Conservation (phyloP, 768 basidiomycete species). For the Pilatotrama ljubarskyi region DNA sequence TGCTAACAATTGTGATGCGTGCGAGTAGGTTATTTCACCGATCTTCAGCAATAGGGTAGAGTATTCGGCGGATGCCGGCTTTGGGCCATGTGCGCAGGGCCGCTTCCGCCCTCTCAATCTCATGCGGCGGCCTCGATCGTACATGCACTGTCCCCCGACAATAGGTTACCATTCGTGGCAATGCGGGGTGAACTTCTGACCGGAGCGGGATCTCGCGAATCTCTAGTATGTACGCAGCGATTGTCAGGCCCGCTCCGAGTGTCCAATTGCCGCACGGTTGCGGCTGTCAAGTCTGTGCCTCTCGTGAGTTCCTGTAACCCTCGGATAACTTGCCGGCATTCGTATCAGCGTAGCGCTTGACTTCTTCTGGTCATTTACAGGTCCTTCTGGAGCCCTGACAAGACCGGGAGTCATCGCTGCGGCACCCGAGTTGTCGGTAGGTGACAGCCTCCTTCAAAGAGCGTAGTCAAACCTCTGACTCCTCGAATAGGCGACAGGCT, state of each 20-base stretch:
- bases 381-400: neutral
- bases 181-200: neutral
- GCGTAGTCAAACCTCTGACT: neutral
- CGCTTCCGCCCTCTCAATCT: slow-evolving; percentile 3
- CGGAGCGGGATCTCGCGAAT: slow-evolving; percentile 3
- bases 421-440: slow-evolving; percentile 9
- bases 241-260: neutral
- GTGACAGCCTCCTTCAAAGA: slow-evolving; percentile 1
- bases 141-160: neutral
- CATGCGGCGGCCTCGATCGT: slow-evolving; percentile 1
- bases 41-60: neutral
- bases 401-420: neutral
- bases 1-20: neutral
- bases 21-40: neutral
- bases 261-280: neutral
- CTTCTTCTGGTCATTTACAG: neutral
- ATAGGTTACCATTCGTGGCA: neutral
- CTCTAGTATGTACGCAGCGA: slow-evolving; percentile 5
- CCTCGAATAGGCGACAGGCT: neutral
- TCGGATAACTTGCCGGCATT: neutral
- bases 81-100: neutral
- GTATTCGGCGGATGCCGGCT: slow-evolving; percentile 12
- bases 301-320: neutral
- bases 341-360: neutral
- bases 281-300: neutral